Percentiles rank a stretch among this genome's conserved stretches.
These are phyloP conservation scores for Vitis hybrid DNA, from an alignment of 177 flowering plant genomes.

Conservation along the genomic window DNA sequence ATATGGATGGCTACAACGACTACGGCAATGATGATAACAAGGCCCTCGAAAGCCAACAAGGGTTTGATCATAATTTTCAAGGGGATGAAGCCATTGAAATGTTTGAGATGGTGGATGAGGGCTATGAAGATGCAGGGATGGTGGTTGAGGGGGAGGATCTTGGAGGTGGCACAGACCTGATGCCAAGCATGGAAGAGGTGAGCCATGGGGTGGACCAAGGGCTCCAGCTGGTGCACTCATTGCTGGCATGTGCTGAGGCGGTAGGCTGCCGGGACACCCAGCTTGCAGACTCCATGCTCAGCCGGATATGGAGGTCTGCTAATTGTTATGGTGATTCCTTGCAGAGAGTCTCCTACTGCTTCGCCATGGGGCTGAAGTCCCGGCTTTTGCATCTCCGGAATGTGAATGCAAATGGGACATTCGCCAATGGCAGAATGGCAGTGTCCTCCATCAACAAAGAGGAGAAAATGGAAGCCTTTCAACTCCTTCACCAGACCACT, in stretches of 20 bases:
- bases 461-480: slow-evolving; percentile 57
- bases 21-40: slow-evolving; percentile 15
- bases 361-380: slow-evolving; percentile 47
- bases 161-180: slow-evolving; percentile 7
- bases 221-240: slow-evolving; percentile 54
- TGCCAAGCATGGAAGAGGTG: slow-evolving; percentile 17
- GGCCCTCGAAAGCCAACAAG: not conserved
- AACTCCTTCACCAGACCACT: slow-evolving; percentile 52
- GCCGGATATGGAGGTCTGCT: slow-evolving; percentile 40
- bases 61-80: slow-evolving; percentile 12
- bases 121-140: slow-evolving; percentile 10
- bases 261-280: slow-evolving; percentile 59
- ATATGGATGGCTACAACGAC: slow-evolving; percentile 26
- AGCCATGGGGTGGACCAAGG: slow-evolving; percentile 52
- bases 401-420: slow-evolving; percentile 36
- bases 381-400: slow-evolving; percentile 42
- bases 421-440: slow-evolving; percentile 17
- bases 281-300: slow-evolving; percentile 44
- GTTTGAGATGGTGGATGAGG: slow-evolving; percentile 11
- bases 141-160: slow-evolving; percentile 16
- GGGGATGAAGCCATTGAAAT: slow-evolving; percentile 10
- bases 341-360: slow-evolving; percentile 53
- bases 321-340: slow-evolving; percentile 55
- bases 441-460: slow-evolving; percentile 21
- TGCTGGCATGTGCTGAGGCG: slow-evolving; percentile 73